A percentile compares a stretch with the other conserved stretches of the same genome.
Conservation (phyloP, 1,284 basidiomycete genomes). For the Austropuccinia psidii region DNA sequence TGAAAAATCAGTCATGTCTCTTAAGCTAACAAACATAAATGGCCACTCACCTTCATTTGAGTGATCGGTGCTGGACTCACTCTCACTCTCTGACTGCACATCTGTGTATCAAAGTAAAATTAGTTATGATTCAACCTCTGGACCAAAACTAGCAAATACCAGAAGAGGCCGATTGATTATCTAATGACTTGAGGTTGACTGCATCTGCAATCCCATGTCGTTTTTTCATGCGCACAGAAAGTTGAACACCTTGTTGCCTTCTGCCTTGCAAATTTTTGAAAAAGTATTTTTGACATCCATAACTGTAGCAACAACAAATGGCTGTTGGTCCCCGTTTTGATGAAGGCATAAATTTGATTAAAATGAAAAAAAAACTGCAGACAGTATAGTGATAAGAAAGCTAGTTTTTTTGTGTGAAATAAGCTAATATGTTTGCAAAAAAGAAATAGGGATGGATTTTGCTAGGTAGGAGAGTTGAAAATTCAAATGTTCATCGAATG, state of each 20-base stretch:
- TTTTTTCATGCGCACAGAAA: neutral
- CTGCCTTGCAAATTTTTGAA: neutral
- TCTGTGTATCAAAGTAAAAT: neutral
- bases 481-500: no score
- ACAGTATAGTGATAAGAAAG: no score
- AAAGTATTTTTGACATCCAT: neutral
- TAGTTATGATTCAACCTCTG: neutral
- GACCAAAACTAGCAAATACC: neutral
- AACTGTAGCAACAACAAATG: constrained; percentile 5
- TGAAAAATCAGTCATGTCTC: neutral
- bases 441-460: no score
- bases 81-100: neutral
- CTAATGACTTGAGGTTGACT: neutral
- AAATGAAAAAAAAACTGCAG: no score
- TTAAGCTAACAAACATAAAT: neutral
- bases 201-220: neutral
- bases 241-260: constrained; percentile 2
- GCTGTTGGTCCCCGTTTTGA: neutral
- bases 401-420: no score
- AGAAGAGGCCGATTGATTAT: neutral
- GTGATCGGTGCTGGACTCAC: neutral
- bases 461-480: no score
- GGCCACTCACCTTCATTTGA: neutral
- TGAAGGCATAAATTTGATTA: no score
- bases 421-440: no score